These are phyloP conservation scores for Pisolithus thermaeus DNA, from an alignment of 1,284 basidiomycete species.

Conservation along the genomic window DNA sequence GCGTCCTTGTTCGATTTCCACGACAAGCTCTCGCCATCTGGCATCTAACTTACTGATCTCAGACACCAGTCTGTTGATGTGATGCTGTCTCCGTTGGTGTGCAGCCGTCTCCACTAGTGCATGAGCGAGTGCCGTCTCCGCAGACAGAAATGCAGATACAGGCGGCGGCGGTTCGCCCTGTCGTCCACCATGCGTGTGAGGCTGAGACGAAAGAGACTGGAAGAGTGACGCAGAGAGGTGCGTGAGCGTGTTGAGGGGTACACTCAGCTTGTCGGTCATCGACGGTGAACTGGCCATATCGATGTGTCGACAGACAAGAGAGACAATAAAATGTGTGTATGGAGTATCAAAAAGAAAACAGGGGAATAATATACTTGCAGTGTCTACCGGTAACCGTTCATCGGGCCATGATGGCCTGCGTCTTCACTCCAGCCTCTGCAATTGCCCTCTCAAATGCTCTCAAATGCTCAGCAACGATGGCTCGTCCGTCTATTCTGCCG, in stretches of 20 bases:
- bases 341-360: background rate
- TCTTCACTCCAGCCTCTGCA: conserved; percentile 64
- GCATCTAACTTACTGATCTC: conserved; percentile 64
- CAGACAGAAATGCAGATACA: conserved; percentile 51
- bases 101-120: conserved; percentile 60
- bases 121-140: conserved; percentile 54
- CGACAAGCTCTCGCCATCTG: conserved; percentile 60
- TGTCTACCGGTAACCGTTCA: conserved; percentile 6
- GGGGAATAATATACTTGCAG: background rate
- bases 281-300: conserved; percentile 8
- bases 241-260: conserved; percentile 58
- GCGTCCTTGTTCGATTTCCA: conserved; percentile 57
- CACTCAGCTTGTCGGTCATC: conserved; percentile 55
- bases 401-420: conserved; percentile 67
- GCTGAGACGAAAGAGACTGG: conserved; percentile 57
- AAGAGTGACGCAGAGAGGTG: conserved; percentile 65
- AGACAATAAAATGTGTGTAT: background rate
- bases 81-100: conserved; percentile 70
- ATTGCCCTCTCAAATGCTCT: conserved; percentile 66
- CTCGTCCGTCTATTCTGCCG: conserved; percentile 47
- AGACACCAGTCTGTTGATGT: conserved; percentile 60
- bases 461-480: conserved; percentile 68
- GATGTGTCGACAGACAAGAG: background rate
- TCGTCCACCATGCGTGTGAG: conserved; percentile 37
- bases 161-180: conserved; percentile 58